phyloP scores from a whole-genome alignment of 2,329 filamentous ascomycete species.

The Colletotrichum tanaceti region DNA sequence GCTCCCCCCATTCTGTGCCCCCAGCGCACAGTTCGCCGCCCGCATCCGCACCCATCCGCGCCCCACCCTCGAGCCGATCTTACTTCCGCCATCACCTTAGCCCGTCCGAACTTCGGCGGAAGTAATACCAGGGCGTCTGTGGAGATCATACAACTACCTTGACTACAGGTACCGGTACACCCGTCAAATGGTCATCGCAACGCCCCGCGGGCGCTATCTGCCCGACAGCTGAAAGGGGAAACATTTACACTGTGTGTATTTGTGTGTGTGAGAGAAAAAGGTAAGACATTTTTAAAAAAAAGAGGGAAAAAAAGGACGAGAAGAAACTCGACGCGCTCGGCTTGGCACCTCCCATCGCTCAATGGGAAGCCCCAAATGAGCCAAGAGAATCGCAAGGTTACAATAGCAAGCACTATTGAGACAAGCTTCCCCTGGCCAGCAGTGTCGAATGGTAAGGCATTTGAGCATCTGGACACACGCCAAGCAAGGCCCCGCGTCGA shows the following conservation, averaged over 20 bases:
- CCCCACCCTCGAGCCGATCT: not conserved
- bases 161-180: too few relatives aligned
- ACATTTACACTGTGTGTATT: not conserved
- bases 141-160: not conserved
- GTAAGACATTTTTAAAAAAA: too few relatives aligned
- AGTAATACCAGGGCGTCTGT: not conserved
- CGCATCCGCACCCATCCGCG: not conserved
- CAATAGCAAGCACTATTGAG: not conserved
- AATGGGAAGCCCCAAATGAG: slow-evolving; percentile 1
- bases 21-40: not conserved
- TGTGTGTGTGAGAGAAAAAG: too few relatives aligned
- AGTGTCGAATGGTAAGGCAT: not conserved
- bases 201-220: not conserved
- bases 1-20: not conserved
- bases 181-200: not conserved
- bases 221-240: not conserved
- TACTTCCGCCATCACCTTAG: not conserved
- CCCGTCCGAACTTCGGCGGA: slow-evolving; percentile 22
- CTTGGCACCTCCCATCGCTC: slow-evolving; percentile 2
- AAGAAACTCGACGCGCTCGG: not conserved
- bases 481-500: slow-evolving; percentile 7
- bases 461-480: not conserved
- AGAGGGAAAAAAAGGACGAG: too few relatives aligned
- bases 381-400: slow-evolving; percentile 5
- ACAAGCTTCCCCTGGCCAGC: slow-evolving; percentile 5